Percentiles rank a stretch among this genome's conserved stretches.
These are phyloP conservation scores for Microsporum canis DNA, from an alignment of 2,329 filamentous ascomycete species.

Conservation along the genomic window DNA sequence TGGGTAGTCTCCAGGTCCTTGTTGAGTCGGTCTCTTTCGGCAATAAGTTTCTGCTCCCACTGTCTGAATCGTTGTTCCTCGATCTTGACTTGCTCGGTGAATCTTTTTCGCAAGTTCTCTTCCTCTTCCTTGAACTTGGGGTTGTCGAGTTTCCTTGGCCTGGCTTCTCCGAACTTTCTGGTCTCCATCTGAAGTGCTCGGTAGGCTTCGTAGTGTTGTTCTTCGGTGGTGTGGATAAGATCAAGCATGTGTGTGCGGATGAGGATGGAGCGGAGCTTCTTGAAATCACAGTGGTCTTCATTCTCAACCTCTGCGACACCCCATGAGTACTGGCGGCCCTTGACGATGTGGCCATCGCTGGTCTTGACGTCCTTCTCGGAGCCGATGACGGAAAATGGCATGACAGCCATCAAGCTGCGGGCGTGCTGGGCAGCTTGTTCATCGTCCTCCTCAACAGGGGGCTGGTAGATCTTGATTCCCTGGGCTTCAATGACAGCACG, in stretches of 20 bases:
- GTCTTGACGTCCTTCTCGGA: slow-evolving; percentile 99
- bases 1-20: slow-evolving; percentile 99
- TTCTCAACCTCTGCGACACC: slow-evolving; percentile 99
- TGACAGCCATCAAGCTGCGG: slow-evolving; percentile 84
- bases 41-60: slow-evolving; percentile 99
- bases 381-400: slow-evolving; percentile 98
- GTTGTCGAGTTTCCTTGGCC: slow-evolving; percentile 96
- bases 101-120: slow-evolving; percentile 93
- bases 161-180: slow-evolving; percentile 94
- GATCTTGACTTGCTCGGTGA: slow-evolving; percentile 99
- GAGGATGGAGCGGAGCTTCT: slow-evolving; percentile 97
- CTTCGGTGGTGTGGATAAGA: slow-evolving; percentile 98
- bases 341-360: slow-evolving; percentile 87
- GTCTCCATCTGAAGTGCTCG: slow-evolving; percentile 99
- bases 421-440: slow-evolving; percentile 93
- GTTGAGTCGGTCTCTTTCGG: slow-evolving; percentile 96
- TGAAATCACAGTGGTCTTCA: slow-evolving; percentile 99
- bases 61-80: slow-evolving; percentile 98
- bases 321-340: slow-evolving; percentile 98
- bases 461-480: slow-evolving; percentile 99
- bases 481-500: slow-evolving; percentile 92
- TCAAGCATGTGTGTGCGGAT: slow-evolving; percentile 99
- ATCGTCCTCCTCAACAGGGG: slow-evolving; percentile 94
- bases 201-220: slow-evolving; percentile 98
- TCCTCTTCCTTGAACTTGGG: slow-evolving; percentile 99